Evolutionary conservation across 768 basidiomycete species (phyloP), one percentile per base, ranked within the genome.

Genomic region (Holtermanniella nyarrowii): DNA sequence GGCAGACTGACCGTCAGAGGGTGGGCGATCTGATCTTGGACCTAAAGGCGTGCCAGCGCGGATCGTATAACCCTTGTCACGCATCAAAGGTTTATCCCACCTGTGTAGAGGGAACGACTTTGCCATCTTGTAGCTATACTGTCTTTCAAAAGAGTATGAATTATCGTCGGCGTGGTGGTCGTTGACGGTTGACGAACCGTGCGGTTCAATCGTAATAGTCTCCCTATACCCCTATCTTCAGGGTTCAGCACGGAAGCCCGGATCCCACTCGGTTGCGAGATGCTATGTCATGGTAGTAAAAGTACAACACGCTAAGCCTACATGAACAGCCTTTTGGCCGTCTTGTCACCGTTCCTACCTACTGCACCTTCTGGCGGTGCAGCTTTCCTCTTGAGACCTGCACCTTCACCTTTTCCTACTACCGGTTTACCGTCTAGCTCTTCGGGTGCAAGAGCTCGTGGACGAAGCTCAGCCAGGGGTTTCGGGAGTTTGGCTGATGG

Each of bases 401-500:
- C 46, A 16, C 46, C 49, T 0, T 55, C 56, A 21, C 27, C 37
- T 25, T 48, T 23, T 12, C 25, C 41, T 24, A 57, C 13, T 4
- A 57, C 31, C 3, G 68, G 62, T 48, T 71, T 69, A 22, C 67
- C 67, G 31, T 61, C 44, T 7, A 54, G 46, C 53, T 70, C 69
- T 48, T 73, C 72, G 0, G 70, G 77, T 12, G 75, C 76, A 7
- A 77, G 49, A 3, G 85, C 81, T 24, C 81, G 76, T 0, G 74
- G 68, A 3, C 76, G 68, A 0, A 74, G 72, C 44, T 75, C 76
- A 40, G 70, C 74, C 12, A 43, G 61, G 56, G 50, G 80, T 73
- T 79, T 91, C 0, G 95, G 95, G 1, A 99, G 78, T 62, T 87
- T 85, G 5, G 82, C 83, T 0, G 89, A 89, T 57, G 86, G 84